Conservation (phyloP, 805 yeast species). For the Cyberlindnera maritima region DNA sequence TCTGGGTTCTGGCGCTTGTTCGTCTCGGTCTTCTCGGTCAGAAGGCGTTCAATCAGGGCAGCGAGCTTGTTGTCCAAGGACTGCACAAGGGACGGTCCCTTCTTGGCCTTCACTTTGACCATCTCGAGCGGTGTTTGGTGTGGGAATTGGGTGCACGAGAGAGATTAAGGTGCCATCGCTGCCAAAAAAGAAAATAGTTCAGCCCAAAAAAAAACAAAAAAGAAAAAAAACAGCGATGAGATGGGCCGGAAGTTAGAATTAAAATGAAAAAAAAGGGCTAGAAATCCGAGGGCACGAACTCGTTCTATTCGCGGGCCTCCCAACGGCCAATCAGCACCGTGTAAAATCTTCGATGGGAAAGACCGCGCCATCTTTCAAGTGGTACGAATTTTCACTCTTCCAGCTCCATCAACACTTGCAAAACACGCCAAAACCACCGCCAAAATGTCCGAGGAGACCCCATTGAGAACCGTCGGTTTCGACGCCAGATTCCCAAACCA, state of each 20-base stretch:
- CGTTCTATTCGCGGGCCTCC: background rate
- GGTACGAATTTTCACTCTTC: constrained; percentile 11
- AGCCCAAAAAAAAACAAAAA: background rate
- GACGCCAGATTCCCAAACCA: constrained; percentile 96
- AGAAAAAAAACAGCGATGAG: no score
- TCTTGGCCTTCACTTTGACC: constrained; percentile 32
- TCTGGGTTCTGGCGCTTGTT: constrained; percentile 32
- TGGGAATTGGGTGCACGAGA: no score
- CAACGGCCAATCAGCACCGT: constrained; percentile 17
- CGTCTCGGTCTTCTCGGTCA: constrained; percentile 59
- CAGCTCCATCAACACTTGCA: background rate
- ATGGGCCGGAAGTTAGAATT: background rate
- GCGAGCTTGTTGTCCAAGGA: constrained; percentile 56
- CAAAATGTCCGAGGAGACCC: constrained; percentile 34
- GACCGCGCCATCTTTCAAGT: constrained; percentile 1
- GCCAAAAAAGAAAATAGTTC: background rate
- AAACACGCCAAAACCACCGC: constrained; percentile 1
- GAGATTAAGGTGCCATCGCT: background rate
- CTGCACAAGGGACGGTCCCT: constrained; percentile 25
- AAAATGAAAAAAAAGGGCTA: background rate
- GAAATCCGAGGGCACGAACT: background rate
- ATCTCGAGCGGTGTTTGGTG: constrained; percentile 18
- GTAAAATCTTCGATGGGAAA: constrained; percentile 4
- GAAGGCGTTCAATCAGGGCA: constrained; percentile 50
- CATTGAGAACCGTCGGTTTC: constrained; percentile 66